phyloP scores from a whole-genome alignment of 1,284 basidiomycete species.

The Schizophyllum commune region DNA sequence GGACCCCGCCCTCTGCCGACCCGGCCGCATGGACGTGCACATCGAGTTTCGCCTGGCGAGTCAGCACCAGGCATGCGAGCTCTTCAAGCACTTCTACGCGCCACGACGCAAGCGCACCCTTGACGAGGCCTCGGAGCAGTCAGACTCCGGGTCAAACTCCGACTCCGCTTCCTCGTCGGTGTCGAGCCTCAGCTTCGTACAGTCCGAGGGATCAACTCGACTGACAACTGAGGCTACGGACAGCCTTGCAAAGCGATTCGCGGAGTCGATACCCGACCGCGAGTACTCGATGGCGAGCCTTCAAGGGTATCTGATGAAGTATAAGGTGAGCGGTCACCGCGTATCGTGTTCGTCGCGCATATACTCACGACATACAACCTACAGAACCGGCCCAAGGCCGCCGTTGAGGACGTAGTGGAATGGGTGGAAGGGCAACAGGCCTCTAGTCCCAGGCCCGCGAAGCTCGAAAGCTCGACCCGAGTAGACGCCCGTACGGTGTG shows the following conservation, averaged over 20 bases:
- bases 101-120: background rate
- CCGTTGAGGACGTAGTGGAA: background rate
- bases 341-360: too few relatives aligned
- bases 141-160: background rate
- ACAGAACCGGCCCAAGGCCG: background rate
- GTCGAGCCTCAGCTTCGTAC: background rate
- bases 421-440: too few relatives aligned
- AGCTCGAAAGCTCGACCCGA: too few relatives aligned
- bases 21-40: slow-evolving; percentile 75
- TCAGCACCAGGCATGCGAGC: slow-evolving; percentile 51
- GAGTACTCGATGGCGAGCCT: slow-evolving; percentile 65
- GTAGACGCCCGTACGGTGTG: too few relatives aligned
- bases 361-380: too few relatives aligned
- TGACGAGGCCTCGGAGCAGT: background rate
- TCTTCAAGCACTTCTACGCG: slow-evolving; percentile 59
- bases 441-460: too few relatives aligned
- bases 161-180: background rate
- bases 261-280: slow-evolving; percentile 51
- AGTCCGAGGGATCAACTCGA: background rate
- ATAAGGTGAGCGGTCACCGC: slow-evolving; percentile 25
- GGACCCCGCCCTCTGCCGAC: slow-evolving; percentile 67
- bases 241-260: slow-evolving; percentile 48
- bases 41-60: slow-evolving; percentile 66
- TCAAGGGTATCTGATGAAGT: slow-evolving; percentile 68
- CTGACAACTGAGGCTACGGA: slow-evolving; percentile 13